phyloP scores from a whole-genome alignment of 2,329 filamentous ascomycete genomes.

The Fusarium luffae region DNA sequence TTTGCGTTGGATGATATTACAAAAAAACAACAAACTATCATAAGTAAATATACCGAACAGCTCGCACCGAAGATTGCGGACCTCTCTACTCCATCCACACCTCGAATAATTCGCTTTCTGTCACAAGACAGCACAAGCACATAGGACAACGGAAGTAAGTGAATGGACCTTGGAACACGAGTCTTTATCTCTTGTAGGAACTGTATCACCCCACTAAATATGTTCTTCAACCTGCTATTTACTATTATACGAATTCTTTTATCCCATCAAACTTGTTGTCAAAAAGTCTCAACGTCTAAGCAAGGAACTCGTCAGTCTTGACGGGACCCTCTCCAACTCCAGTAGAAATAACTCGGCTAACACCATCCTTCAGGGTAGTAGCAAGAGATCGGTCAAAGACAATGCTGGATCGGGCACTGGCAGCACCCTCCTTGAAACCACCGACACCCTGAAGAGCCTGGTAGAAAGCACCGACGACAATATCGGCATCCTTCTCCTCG shows the following conservation, averaged over 20 bases:
- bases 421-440: conserved; percentile 75
- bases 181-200: background rate
- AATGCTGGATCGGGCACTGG: conserved; percentile 64
- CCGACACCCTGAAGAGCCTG: conserved; percentile 69
- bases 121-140: background rate
- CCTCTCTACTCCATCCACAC: too few relatives aligned
- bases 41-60: too few relatives aligned
- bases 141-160: background rate
- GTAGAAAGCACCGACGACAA: conserved; percentile 83
- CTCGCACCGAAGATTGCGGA: too few relatives aligned
- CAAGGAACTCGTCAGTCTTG: conserved; percentile 80
- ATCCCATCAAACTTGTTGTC: conserved; percentile 37
- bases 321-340: conserved; percentile 89
- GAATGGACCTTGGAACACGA: background rate
- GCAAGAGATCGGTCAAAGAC: conserved; percentile 74
- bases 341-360: conserved; percentile 91
- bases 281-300: conserved; percentile 71
- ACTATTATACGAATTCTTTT: conserved; percentile 1
- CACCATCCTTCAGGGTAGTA: conserved; percentile 76
- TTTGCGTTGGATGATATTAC: too few relatives aligned
- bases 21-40: too few relatives aligned
- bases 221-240: conserved; percentile 8
- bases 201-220: background rate
- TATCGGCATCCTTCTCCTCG: conserved; percentile 77
- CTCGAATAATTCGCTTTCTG: background rate